Conservation (phyloP, 2,329 filamentous ascomycete species). For the Ceratocystis destructans region DNA sequence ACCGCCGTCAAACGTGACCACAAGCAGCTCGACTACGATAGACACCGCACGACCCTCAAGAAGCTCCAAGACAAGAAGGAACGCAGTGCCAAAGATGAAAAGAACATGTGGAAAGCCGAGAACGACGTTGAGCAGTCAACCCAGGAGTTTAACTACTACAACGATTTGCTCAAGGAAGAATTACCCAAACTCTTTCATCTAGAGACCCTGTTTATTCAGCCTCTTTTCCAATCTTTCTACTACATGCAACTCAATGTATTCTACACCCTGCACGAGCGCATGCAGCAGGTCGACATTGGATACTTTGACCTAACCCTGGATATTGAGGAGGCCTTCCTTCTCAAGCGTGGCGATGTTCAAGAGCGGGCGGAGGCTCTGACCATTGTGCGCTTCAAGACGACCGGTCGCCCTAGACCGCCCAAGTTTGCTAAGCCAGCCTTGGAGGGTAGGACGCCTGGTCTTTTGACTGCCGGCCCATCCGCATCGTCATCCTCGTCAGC, state of each 20-base stretch:
- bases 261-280: slow-evolving; percentile 94
- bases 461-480: slow-evolving; percentile 38
- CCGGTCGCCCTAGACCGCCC: slow-evolving; percentile 50
- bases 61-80: slow-evolving; percentile 98
- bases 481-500: slow-evolving; percentile 6
- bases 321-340: slow-evolving; percentile 79
- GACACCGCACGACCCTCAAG: slow-evolving; percentile 69
- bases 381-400: slow-evolving; percentile 86
- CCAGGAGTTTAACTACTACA: slow-evolving; percentile 96
- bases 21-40: slow-evolving; percentile 94
- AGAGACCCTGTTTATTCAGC: slow-evolving; percentile 88
- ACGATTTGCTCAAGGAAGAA: slow-evolving; percentile 91
- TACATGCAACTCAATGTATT: slow-evolving; percentile 99
- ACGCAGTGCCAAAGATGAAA: slow-evolving; percentile 89
- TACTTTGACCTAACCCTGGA: slow-evolving; percentile 91
- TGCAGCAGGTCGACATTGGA: slow-evolving; percentile 93
- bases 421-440: slow-evolving; percentile 46
- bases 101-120: slow-evolving; percentile 91
- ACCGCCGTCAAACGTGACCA: slow-evolving; percentile 79
- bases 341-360: slow-evolving; percentile 78
- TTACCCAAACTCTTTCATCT: slow-evolving; percentile 80
- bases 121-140: slow-evolving; percentile 82
- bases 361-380: slow-evolving; percentile 69
- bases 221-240: slow-evolving; percentile 97
- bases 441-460: slow-evolving; percentile 34